Base-by-base conservation (phyloP, 495 filamentous ascomycete species). In the Xylaria acuta region DNA sequence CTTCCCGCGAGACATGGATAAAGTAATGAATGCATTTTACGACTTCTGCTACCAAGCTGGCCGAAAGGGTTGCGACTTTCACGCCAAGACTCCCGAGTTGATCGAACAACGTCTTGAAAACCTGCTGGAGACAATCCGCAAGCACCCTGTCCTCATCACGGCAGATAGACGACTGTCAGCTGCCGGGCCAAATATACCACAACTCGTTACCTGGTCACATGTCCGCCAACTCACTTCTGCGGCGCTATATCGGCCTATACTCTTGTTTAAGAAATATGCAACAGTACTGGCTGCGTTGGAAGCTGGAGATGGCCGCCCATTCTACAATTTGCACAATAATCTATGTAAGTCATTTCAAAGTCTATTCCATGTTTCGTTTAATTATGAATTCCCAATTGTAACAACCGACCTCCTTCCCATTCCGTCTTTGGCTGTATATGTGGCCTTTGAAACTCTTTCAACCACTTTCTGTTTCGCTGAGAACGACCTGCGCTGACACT, bases 211-310 rank as follows among this genome's bases (percentile, higher is more conserved):
- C 14, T 86, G 82, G 74, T 83, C 83, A 20, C 78, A 80, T 41
- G 70, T 87, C 30, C 80, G 80, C 14, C 77, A 75, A 18, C 72
- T 86, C 40, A 79, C 90, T 14, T 85, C 88, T 40, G 72, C 71
- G 1, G 71, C 82, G 6, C 75, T 92, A 14, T 94, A 94, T 72
- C 80, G 84, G 40, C 92, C 92, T 0, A 74, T 91, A n/a, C 58
- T 77, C 25, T 80, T 81, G 45, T 94, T 93, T 77, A 85, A 85
- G 0, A 74, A 81, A 1, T 75, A 93, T 0, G 91, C 92, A 11
- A 67, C 80, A 8, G 74, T 87, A 36, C 81, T 92, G 8, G 81
- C 82, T 5, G 86, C 84, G 6, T 80, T 94, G 9, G 85, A 87
- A 51, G 64, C 73, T 11, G 86, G 89, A 1, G 82, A 93, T 70